phyloP scores from a whole-genome alignment of 139 green algal species.

The Closterium sp. region DNA sequence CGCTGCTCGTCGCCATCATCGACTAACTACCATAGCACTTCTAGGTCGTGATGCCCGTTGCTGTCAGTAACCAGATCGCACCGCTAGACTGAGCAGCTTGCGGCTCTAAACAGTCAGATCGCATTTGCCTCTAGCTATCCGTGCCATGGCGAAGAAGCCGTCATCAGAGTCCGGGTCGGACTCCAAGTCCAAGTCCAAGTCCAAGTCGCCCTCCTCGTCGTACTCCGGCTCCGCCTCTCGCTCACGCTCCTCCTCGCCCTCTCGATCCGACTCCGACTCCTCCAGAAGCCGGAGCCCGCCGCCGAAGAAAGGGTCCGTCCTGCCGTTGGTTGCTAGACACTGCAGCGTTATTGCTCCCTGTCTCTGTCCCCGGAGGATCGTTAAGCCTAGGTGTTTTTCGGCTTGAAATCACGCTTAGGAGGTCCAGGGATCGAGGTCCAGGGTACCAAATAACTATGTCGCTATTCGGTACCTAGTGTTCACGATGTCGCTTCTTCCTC shows the following conservation, averaged over 20 bases:
- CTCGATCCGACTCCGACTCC: neutral
- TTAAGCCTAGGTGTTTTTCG: neutral
- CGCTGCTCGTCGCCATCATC: neutral
- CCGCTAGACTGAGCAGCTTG: neutral
- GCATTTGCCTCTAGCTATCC: neutral
- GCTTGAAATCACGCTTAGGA: neutral
- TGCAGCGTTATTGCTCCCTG: neutral
- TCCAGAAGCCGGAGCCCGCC: slow-evolving; percentile 1
- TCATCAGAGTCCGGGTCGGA: neutral
- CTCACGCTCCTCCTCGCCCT: slow-evolving; percentile 6
- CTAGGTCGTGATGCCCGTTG: neutral
- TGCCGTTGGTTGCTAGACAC: neutral
- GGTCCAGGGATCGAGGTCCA: neutral
- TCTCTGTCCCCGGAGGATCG: neutral
- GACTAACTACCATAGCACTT: neutral
- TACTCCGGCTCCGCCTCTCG: neutral
- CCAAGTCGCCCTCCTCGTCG: neutral
- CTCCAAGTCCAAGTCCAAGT: neutral
- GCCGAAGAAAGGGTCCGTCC: neutral
- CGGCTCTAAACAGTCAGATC: neutral
- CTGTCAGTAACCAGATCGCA: neutral
- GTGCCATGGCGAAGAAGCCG: neutral
- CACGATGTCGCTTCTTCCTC: neutral
- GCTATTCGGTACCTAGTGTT: neutral
- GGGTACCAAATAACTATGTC: too few species aligned